phyloP scores from a whole-genome alignment of 306 rosid species.

The Canavalia ensiformis region DNA sequence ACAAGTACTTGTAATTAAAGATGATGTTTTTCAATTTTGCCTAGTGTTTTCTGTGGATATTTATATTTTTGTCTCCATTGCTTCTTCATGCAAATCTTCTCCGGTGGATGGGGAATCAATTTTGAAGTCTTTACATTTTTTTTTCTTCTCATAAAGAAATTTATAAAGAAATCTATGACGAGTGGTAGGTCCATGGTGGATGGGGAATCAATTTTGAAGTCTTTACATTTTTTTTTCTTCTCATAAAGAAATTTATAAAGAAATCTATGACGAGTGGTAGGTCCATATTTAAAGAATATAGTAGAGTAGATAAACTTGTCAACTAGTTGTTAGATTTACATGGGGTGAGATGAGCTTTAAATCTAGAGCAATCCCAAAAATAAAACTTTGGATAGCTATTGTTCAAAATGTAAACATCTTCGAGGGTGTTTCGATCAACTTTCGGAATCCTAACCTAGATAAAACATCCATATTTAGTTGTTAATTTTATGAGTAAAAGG shows the following conservation, averaged over 20 bases:
- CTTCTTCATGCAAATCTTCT: neutral
- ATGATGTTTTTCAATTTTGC: neutral
- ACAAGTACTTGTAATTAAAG: neutral
- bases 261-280: neutral
- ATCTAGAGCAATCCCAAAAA: neutral
- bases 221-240: slow-evolving; percentile 1
- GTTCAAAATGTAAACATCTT: too few species aligned
- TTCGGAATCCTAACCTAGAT: too few species aligned
- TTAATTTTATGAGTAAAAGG: neutral
- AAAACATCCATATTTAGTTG: neutral
- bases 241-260: neutral
- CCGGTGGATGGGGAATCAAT: neutral
- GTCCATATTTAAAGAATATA: neutral
- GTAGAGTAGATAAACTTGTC: neutral
- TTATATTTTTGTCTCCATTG: neutral
- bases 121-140: neutral
- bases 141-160: neutral
- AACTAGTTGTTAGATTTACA: neutral
- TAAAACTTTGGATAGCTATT: too few species aligned
- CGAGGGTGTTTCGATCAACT: too few species aligned
- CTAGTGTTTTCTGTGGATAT: neutral
- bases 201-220: neutral
- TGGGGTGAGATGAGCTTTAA: neutral
- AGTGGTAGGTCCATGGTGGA: neutral
- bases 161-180: too few species aligned